These are phyloP conservation scores for Leptodontidium sp. DNA, from an alignment of 2,329 filamentous ascomycete genomes.

Conservation along the genomic window DNA sequence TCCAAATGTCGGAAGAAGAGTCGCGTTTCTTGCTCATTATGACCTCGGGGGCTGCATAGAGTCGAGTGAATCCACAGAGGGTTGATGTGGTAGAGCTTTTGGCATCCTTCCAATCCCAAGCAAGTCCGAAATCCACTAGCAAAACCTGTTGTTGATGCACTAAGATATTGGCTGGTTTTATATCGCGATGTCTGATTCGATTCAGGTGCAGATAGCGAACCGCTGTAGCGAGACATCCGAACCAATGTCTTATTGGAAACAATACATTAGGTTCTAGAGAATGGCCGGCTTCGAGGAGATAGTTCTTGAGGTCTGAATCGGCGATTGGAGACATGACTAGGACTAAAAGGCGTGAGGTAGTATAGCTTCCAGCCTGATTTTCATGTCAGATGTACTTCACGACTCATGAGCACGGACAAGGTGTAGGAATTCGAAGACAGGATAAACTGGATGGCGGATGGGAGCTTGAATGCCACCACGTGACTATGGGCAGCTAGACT, in stretches of 20 bases:
- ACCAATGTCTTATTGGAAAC: conserved; percentile 3
- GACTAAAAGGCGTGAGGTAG: background rate
- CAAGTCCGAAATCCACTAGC: conserved; percentile 3
- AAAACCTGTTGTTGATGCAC: background rate
- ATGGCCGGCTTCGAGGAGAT: background rate
- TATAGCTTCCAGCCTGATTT: background rate
- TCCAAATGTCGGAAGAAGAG: conserved; percentile 7
- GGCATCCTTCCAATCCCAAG: conserved; percentile 2
- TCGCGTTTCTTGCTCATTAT: conserved; percentile 1
- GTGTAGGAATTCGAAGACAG: background rate
- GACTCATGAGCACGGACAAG: too few species aligned
- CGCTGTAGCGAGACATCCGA: conserved; percentile 7
- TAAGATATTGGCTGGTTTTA: background rate
- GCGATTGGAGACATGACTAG: background rate
- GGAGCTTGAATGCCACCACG: background rate
- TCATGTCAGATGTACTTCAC: too few species aligned
- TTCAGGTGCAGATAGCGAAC: background rate
- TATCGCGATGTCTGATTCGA: background rate
- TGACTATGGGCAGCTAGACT: background rate
- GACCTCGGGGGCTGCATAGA: background rate
- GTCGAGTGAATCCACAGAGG: background rate
- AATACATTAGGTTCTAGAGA: background rate
- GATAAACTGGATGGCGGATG: background rate
- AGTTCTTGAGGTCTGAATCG: background rate
- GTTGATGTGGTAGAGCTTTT: conserved; percentile 2